These are phyloP conservation scores for Erucastrum elatum DNA, from an alignment of 345 rosid species.

Conservation along the genomic window DNA sequence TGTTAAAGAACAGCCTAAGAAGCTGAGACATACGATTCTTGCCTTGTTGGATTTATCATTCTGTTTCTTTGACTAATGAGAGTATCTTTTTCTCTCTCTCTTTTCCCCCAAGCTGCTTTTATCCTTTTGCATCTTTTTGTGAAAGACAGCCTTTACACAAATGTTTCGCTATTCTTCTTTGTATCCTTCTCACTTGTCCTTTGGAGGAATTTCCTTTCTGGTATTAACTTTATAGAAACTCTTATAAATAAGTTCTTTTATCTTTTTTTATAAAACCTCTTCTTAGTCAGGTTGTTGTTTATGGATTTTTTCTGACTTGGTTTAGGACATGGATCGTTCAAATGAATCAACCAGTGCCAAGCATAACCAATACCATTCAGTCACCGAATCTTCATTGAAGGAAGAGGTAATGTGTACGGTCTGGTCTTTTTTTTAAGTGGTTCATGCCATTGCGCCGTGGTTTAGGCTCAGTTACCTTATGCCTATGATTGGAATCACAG, in stretches of 20 bases:
- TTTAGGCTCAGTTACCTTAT: not conserved
- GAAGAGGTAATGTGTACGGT: not conserved
- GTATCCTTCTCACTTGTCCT: not conserved
- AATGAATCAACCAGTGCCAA: not conserved
- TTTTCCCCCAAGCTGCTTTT: not conserved
- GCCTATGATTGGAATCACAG: not conserved
- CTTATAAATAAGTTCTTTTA: not conserved
- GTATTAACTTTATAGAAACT: not conserved
- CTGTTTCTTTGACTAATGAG: not conserved
- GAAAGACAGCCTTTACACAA: not conserved
- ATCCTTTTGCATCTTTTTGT: not conserved
- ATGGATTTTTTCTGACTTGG: not conserved
- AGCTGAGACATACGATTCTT: not conserved
- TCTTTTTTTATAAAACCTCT: not conserved
- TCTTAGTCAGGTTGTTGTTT: not conserved
- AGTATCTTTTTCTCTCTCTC: not conserved
- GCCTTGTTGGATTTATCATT: not conserved
- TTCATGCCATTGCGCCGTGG: not conserved
- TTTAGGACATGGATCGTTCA: not conserved
- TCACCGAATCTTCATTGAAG: not conserved
- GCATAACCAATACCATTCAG: not conserved
- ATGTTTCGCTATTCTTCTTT: not conserved
- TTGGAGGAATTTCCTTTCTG: not conserved
- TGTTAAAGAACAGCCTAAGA: not conserved
- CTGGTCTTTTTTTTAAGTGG: not conserved